These are phyloP conservation scores for Fusarium vanettenii DNA, from an alignment of 2,329 filamentous ascomycete genomes.

Conservation along the genomic window DNA sequence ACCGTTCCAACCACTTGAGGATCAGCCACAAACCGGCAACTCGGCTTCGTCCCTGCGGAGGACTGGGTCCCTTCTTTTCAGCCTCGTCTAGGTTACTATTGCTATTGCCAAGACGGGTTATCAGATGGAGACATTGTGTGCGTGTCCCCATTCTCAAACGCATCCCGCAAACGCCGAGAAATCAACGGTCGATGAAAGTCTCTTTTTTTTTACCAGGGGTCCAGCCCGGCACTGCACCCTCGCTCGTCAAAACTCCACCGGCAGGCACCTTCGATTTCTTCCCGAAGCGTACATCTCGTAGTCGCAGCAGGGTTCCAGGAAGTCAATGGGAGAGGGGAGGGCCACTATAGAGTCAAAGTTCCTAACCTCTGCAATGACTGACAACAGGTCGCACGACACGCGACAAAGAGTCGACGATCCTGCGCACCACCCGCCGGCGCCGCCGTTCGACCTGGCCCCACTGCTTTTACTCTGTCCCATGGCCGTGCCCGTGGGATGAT, in stretches of 20 bases:
- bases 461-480: background rate
- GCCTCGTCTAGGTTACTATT: background rate
- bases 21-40: constrained; percentile 5
- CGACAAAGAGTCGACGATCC: constrained; percentile 2
- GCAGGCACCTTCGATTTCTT: background rate
- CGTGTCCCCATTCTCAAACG: background rate
- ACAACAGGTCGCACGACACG: background rate
- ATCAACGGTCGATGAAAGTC: constrained; percentile 1
- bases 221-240: background rate
- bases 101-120: constrained; percentile 2
- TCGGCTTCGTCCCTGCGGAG: background rate
- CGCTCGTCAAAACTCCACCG: background rate
- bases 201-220: background rate
- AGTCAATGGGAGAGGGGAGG: background rate
- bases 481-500: constrained; percentile 2
- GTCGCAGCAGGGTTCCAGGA: background rate
- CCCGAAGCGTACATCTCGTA: constrained; percentile 3
- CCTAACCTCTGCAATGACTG: background rate
- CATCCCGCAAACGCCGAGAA: constrained; percentile 3
- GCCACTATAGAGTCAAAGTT: background rate
- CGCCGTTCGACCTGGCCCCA: constrained; percentile 2
- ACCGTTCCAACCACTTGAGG: background rate
- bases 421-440: background rate
- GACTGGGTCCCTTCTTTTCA: background rate
- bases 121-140: constrained; percentile 1